Conservation (phyloP, 2,329 filamentous ascomycete genomes). For the Ophioceras dolichostomum region DNA sequence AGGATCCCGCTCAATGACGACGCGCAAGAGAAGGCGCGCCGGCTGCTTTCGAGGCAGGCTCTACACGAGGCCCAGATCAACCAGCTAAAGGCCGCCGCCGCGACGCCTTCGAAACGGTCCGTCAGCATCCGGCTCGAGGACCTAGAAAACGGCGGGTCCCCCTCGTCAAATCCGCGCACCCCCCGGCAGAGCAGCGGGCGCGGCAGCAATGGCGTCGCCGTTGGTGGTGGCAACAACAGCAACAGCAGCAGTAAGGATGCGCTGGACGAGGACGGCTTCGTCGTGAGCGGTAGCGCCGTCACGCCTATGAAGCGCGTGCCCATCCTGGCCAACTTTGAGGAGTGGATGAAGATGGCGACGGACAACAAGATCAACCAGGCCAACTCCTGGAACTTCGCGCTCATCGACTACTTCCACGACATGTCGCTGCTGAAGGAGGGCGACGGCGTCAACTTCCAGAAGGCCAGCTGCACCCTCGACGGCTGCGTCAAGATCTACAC, state of each 20-base stretch:
- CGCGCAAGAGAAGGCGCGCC: constrained; percentile 77
- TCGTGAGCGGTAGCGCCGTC: constrained; percentile 62
- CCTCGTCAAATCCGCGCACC: constrained; percentile 43
- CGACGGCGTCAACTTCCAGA: constrained; percentile 96
- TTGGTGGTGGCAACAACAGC: constrained; percentile 11
- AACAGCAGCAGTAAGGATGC: no score
- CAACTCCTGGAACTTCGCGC: constrained; percentile 99
- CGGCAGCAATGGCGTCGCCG: constrained; percentile 17
- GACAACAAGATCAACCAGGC: constrained; percentile 98
- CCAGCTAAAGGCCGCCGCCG: constrained; percentile 70
- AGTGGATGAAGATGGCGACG: constrained; percentile 99
- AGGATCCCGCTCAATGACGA: constrained; percentile 97
- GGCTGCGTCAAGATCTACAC: constrained; percentile 99
- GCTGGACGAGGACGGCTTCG: constrained; percentile 44
- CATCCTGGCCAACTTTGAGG: constrained; percentile 94
- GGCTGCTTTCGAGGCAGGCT: constrained; percentile 76
- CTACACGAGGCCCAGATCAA: constrained; percentile 86
- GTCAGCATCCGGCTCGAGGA: constrained; percentile 45
- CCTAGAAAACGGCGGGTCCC: constrained; percentile 39
- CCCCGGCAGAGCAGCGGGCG: constrained; percentile 27
- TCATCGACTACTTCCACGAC: constrained; percentile 99
- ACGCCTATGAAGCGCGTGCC: constrained; percentile 96
- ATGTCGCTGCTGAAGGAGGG: constrained; percentile 96
- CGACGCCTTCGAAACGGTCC: constrained; percentile 56
- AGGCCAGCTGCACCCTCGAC: constrained; percentile 92